Evolutionary conservation across 108 stramenopile species (phyloP), one percentile per base, ranked within the genome.

Genomic region (Cyclotella choctawhatcheeana): DNA sequence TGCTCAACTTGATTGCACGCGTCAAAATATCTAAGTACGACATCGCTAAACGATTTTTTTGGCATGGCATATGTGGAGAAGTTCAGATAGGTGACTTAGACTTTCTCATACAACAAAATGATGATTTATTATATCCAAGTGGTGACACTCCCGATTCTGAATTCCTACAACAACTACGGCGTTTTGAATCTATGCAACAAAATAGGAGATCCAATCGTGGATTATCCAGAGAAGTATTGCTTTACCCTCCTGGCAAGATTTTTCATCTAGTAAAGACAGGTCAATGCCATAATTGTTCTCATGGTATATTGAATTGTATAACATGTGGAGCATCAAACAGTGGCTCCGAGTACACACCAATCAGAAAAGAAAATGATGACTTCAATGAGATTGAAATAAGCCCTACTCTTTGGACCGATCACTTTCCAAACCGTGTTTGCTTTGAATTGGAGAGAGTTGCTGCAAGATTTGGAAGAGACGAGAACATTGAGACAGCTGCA

Each of bases 321-420:
- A 86, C 87, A 16, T 93, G 92, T 44, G 90, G 87, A 45, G 85
- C 85, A 18, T 85, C 86, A 16, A 92, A 91, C 64, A 74, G 81
- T 32, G 94, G 91, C 17, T 88, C 76, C 26, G 70, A 79, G 45
- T 96, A 96, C 67, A 91, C 89, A 12, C 92, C 96, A 7, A 82
- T 91, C 13, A 87, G 84, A 62, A 86, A 88, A 55, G 72, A 86
- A 20, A 93, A 92, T 63, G 91, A 92, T 54, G 93, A 91, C 58
- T 88, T 97, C 52, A 87, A 90, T 69, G 91, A 93, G 67, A 92
- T 97, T 50, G 87, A 89, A 25, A 89, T 97, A 16, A 87, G 83
- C 58, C 88, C 93, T 31, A 92, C 90, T 25, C 88, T 97, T 83
- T 93, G 86, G 47, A 89, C 91, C 1, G 96, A 97, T 69, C 96